Conservation (phyloP, 2,329 filamentous ascomycete genomes). For the Aureobasidium musti region DNA sequence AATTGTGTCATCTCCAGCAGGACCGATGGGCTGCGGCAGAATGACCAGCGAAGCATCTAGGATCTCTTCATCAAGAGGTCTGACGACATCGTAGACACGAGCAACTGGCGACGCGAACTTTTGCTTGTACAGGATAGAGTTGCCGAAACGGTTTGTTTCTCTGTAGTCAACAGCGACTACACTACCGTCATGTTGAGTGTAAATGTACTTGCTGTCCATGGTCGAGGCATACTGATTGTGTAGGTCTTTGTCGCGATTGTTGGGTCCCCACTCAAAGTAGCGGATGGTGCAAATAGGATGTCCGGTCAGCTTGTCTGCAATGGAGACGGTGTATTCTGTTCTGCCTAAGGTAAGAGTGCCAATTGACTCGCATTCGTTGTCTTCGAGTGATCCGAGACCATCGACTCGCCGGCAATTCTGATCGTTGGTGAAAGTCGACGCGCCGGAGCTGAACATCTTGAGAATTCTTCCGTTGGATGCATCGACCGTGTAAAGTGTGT, state of each 20-base stretch:
- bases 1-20: slow-evolving; percentile 35
- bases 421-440: slow-evolving; percentile 64
- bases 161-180: slow-evolving; percentile 78
- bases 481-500: slow-evolving; percentile 84
- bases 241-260: slow-evolving; percentile 86
- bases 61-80: slow-evolving; percentile 65
- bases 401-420: slow-evolving; percentile 74
- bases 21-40: slow-evolving; percentile 80
- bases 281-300: slow-evolving; percentile 82
- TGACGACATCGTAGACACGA: slow-evolving; percentile 83
- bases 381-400: slow-evolving; percentile 57
- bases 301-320: slow-evolving; percentile 72
- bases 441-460: slow-evolving; percentile 78
- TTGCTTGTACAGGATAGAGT: slow-evolving; percentile 36
- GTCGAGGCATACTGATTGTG: slow-evolving; percentile 77
- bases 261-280: slow-evolving; percentile 93
- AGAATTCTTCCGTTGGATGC: slow-evolving; percentile 79
- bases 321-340: slow-evolving; percentile 85
- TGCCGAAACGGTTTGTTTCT: slow-evolving; percentile 36
- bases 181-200: slow-evolving; percentile 79
- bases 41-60: slow-evolving; percentile 75
- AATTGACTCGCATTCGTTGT: slow-evolving; percentile 72
- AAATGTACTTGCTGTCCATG: slow-evolving; percentile 86
- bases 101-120: slow-evolving; percentile 67
- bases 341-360: slow-evolving; percentile 81